phyloP scores from a whole-genome alignment of 2,329 filamentous ascomycete genomes.

The Aureobasidium pullulans region DNA sequence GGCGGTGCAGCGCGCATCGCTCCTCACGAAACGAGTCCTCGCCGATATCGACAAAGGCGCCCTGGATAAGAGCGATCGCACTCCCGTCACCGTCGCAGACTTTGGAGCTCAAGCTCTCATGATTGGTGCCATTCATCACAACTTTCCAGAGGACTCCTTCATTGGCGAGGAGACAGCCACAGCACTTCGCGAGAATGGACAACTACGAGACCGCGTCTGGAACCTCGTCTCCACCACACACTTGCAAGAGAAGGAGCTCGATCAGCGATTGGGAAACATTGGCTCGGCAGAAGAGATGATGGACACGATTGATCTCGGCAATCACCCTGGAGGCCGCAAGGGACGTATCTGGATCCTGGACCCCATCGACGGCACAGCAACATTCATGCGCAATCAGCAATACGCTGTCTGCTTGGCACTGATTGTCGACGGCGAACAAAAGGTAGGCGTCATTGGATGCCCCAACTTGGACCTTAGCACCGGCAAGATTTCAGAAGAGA shows the following conservation, averaged over 20 bases:
- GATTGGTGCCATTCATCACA: constrained; percentile 47
- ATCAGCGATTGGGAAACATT: constrained; percentile 34
- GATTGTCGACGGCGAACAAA: constrained; percentile 50
- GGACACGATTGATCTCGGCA: constrained; percentile 54
- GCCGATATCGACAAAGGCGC: constrained; percentile 42
- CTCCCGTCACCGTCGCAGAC: constrained; percentile 57
- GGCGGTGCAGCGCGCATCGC: constrained; percentile 72
- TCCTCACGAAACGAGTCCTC: constrained; percentile 50
- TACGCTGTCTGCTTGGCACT: constrained; percentile 56
- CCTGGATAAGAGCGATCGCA: constrained; percentile 51
- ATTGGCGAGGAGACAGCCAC: constrained; percentile 55
- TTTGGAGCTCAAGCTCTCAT: constrained; percentile 58
- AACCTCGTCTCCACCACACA: constrained; percentile 40
- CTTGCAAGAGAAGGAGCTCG: constrained; percentile 29
- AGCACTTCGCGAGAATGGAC: constrained; percentile 42
- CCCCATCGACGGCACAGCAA: constrained; percentile 57
- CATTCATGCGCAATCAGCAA: constrained; percentile 54
- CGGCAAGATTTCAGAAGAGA: constrained; percentile 38
- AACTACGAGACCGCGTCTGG: constrained; percentile 49
- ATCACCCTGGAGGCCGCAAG: constrained; percentile 31
- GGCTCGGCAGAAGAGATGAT: constrained; percentile 49
- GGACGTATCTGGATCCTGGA: constrained; percentile 55
- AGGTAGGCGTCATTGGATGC: constrained; percentile 54
- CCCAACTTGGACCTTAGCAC: constrained; percentile 49
- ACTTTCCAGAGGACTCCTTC: constrained; percentile 51